Base-by-base conservation (phyloP, 2,329 filamentous ascomycete genomes). In the Colletotrichum simmondsii region DNA sequence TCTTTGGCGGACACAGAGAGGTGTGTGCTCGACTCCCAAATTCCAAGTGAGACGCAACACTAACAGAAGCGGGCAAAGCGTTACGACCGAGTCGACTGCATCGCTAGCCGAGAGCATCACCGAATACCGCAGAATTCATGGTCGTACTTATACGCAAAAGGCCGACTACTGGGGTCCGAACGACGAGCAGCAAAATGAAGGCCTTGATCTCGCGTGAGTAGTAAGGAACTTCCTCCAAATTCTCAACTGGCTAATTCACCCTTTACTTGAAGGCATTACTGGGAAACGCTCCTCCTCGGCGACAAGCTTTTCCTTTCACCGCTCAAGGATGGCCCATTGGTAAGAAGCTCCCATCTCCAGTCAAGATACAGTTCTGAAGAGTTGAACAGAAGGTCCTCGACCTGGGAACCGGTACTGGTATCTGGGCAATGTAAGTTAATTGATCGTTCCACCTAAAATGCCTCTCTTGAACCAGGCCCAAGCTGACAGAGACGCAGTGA, bases 401-500 rank as follows among this genome's bases (percentile, higher is more conserved):
- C n/a, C 14, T 68, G 1, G 66, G 66, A n/a, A 68, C 66, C 2
- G 66, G 66, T 19, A 68, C 66, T n/a, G 66, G 66, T 1, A 68
- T 63, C 19, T 68, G 66, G 66, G 66, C 66, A 19, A 64, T 68
- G 66, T 68, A 26, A 19, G 65, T 26, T 35, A n/a, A 10, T 7
- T n/a, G 42, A 19, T 10, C 7, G 0, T 49, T 8, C 42, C 7
- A 49, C 42, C 16, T 3, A 10, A 49, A 10, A 49, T 49, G 19
- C 42, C 3, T 7, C 19, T n/a, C 19, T 46, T 46, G 42, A 3
- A 49, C 19, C 19, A n/a, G 8, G 16, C 7, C 42, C 10, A 49
- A 49, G 8, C 42, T 49, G 19, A 49, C 6, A 49, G 42, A 2
- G 42, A 49, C 16, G 7, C 2, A 91, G 91, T 67, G 89, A 90